A percentile compares a stretch with the other conserved stretches of the same genome.
phyloP scores from a whole-genome alignment of 2,329 filamentous ascomycete species.

The Alternaria sp. region DNA sequence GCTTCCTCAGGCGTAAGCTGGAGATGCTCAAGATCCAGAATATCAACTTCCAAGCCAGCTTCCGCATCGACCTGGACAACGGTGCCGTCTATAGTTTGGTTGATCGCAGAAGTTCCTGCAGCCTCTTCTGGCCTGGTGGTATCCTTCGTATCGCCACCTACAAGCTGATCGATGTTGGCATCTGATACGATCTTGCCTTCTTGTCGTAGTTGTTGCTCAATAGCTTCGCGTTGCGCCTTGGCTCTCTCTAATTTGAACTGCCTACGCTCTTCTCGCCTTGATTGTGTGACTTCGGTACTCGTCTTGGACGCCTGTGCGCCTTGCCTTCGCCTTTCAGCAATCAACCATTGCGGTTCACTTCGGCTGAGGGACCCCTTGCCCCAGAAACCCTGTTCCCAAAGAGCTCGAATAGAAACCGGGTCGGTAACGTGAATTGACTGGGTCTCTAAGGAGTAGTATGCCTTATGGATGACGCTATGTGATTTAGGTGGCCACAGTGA shows the following conservation, averaged over 20 bases:
- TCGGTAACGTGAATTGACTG: constrained; percentile 86
- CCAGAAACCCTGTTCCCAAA: constrained; percentile 98
- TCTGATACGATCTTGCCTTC: constrained; percentile 55
- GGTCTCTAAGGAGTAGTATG: constrained; percentile 81
- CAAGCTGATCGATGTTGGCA: constrained; percentile 38
- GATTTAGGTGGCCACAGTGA: constrained; percentile 69
- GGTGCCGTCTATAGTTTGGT: constrained; percentile 18
- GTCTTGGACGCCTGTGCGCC: constrained; percentile 72
- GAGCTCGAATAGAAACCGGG: constrained; percentile 73
- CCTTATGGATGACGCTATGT: constrained; percentile 73
- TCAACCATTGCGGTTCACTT: constrained; percentile 93
- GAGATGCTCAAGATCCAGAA: constrained; percentile 75
- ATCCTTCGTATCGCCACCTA: constrained; percentile 40
- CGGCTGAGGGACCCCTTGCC: constrained; percentile 92
- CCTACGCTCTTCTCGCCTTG: constrained; percentile 79
- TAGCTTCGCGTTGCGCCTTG: constrained; percentile 82
- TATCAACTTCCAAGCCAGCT: constrained; percentile 22
- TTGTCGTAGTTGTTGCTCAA: constrained; percentile 73
- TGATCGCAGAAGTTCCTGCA: constrained; percentile 25
- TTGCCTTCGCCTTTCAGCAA: constrained; percentile 76
- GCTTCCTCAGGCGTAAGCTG: constrained; percentile 90
- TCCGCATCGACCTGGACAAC: constrained; percentile 17
- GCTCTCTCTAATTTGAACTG: constrained; percentile 91
- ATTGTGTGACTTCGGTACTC: constrained; percentile 80
- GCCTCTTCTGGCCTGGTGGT: constrained; percentile 25